A percentile compares a stretch with the other conserved stretches of the same genome.
phyloP scores from a whole-genome alignment of 2,329 filamentous ascomycete species.

The Xylaria sp. region DNA sequence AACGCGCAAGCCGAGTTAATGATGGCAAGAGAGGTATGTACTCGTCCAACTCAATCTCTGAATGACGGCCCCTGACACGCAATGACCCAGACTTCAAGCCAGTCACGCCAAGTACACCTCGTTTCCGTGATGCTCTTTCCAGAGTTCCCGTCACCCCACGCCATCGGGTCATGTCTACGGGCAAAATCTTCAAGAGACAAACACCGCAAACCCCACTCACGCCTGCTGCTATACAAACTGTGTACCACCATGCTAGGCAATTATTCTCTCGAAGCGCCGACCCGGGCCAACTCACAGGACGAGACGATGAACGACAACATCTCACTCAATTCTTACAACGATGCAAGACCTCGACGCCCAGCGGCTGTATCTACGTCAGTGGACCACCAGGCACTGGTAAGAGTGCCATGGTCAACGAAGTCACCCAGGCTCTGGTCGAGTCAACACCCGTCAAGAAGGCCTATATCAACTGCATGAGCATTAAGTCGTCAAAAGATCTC shows the following conservation, averaged over 20 bases:
- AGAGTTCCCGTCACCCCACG: slow-evolving; percentile 81
- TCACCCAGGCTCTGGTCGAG: slow-evolving; percentile 70
- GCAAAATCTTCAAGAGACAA: slow-evolving; percentile 78
- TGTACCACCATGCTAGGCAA: slow-evolving; percentile 89
- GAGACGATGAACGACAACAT: slow-evolving; percentile 74
- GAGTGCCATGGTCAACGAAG: slow-evolving; percentile 88
- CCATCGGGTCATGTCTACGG: slow-evolving; percentile 82
- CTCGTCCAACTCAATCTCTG: not conserved
- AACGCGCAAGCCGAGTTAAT: slow-evolving; percentile 33
- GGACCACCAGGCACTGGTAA: slow-evolving; percentile 97
- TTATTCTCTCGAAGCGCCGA: slow-evolving; percentile 84
- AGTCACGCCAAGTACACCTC: slow-evolving; percentile 77
- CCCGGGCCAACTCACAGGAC: slow-evolving; percentile 79
- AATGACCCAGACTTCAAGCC: slow-evolving; percentile 56
- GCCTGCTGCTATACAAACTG: slow-evolving; percentile 74
- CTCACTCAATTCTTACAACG: slow-evolving; percentile 75
- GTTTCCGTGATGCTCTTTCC: slow-evolving; percentile 81
- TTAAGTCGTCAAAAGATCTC: slow-evolving; percentile 87
- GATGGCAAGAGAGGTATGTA: slow-evolving; percentile 39
- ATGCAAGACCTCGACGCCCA: slow-evolving; percentile 68
- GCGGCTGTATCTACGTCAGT: slow-evolving; percentile 92
- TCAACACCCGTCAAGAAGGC: slow-evolving; percentile 71
- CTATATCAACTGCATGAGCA: slow-evolving; percentile 97
- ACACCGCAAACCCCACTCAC: slow-evolving; percentile 81
- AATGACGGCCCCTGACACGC: slow-evolving; percentile 16